A percentile compares a stretch with the other conserved stretches of the same genome.
Conservation (phyloP, 176 grass and related monocot species). For the Lolium multiflorum region DNA sequence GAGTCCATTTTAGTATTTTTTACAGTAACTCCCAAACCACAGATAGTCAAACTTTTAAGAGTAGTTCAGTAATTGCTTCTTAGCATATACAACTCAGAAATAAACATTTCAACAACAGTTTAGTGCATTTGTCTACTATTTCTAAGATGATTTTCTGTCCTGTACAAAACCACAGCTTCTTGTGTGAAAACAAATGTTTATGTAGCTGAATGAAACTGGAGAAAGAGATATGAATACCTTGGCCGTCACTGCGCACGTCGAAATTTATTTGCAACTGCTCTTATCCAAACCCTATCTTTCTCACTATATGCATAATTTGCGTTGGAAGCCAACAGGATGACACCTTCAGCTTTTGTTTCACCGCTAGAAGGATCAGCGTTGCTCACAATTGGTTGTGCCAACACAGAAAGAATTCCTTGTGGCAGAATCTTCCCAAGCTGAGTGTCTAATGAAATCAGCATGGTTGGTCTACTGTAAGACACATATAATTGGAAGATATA, state of each 20-base stretch:
- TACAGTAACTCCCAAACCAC: background rate
- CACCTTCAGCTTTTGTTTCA: conserved; percentile 57
- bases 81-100: background rate
- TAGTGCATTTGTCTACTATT: background rate
- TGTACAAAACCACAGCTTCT: conserved; percentile 8
- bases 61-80: background rate
- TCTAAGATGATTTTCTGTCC: background rate
- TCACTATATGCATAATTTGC: conserved; percentile 85
- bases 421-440: conserved; percentile 67
- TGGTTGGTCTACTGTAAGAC: conserved; percentile 28
- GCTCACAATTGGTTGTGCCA: conserved; percentile 63
- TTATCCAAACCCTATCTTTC: conserved; percentile 93
- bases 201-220: conserved; percentile 10
- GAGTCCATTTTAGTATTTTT: conserved; percentile 14
- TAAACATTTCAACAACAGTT: background rate
- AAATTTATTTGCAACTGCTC: conserved; percentile 83
- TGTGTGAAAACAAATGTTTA: conserved; percentile 14
- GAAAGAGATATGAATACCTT: conserved; percentile 40
- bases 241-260: background rate
- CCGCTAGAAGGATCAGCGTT: conserved; percentile 41
- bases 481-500: conserved; percentile 17
- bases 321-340: conserved; percentile 82
- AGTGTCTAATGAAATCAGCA: conserved; percentile 59
- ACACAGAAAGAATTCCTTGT: conserved; percentile 66
- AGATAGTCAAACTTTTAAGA: background rate